Conservation (phyloP, 805 yeast genomes). For the Monosporozyma siamensis region DNA sequence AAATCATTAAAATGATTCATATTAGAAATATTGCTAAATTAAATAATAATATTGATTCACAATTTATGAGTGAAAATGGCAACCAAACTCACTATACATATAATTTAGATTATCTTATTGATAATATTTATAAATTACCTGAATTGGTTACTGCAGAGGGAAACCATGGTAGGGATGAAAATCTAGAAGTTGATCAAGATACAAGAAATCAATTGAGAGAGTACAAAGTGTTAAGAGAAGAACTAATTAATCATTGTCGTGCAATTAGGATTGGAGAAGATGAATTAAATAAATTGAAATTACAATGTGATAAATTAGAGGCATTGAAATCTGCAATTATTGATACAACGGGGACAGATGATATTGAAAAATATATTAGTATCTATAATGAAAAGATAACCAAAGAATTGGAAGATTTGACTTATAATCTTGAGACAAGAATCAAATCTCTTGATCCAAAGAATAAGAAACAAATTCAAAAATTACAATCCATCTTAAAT, state of each 20-base stretch:
- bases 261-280: slow-evolving; percentile 12
- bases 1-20: slow-evolving; percentile 10
- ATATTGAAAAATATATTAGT: slow-evolving; percentile 10
- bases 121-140: slow-evolving; percentile 21
- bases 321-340: slow-evolving; percentile 7
- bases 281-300: slow-evolving; percentile 3
- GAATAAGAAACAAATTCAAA: not conserved
- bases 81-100: not conserved
- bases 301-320: slow-evolving; percentile 6
- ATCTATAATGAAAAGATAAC: slow-evolving; percentile 8
- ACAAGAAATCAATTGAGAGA: slow-evolving; percentile 15
- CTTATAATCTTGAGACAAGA: slow-evolving; percentile 12
- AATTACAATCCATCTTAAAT: not conserved
- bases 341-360: slow-evolving; percentile 3
- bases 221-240: slow-evolving; percentile 18
- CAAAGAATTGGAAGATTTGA: slow-evolving; percentile 11
- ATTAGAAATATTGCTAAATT: not conserved
- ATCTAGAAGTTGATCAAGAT: not conserved
- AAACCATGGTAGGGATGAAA: not conserved
- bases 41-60: not conserved
- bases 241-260: slow-evolving; percentile 14
- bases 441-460: slow-evolving; percentile 9
- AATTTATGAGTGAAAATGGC: not conserved
- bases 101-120: slow-evolving; percentile 12
- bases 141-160: slow-evolving; percentile 7